Conservation (phyloP, 179 eudicot species). For the Amaranthus tricolor region DNA sequence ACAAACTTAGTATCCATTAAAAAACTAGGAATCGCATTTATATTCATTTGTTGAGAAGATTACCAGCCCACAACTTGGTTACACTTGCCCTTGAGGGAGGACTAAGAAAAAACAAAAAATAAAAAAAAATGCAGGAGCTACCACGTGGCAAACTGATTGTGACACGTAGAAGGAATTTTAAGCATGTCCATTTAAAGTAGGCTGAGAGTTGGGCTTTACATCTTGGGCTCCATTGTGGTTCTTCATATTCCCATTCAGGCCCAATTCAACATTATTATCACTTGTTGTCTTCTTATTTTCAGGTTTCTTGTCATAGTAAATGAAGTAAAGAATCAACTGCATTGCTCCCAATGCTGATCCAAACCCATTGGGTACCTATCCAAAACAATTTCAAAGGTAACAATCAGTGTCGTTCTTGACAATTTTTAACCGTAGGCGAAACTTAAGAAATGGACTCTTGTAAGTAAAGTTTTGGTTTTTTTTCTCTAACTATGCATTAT, state of each 20-base stretch:
- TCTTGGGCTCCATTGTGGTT: slow-evolving; percentile 24
- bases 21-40: not conserved
- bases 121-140: not conserved
- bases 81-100: not conserved
- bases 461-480: no score
- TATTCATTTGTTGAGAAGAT: not conserved
- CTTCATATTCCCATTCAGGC: slow-evolving; percentile 21
- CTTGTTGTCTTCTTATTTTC: slow-evolving; percentile 27
- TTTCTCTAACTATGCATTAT: no score
- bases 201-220: slow-evolving; percentile 26
- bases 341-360: slow-evolving; percentile 67
- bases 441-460: no score
- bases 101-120: not conserved
- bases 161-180: slow-evolving; percentile 8
- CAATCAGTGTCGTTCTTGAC: no score
- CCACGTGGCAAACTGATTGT: not conserved
- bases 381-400: not conserved
- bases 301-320: slow-evolving; percentile 48
- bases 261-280: slow-evolving; percentile 46
- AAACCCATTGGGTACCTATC: slow-evolving; percentile 74
- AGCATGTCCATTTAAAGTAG: slow-evolving; percentile 18
- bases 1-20: no score
- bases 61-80: not conserved
- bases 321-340: slow-evolving; percentile 60
- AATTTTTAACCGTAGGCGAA: no score